Evolutionary conservation across 2,329 filamentous ascomycete species (phyloP).

Genomic region (Talaromyces islandicus): DNA sequence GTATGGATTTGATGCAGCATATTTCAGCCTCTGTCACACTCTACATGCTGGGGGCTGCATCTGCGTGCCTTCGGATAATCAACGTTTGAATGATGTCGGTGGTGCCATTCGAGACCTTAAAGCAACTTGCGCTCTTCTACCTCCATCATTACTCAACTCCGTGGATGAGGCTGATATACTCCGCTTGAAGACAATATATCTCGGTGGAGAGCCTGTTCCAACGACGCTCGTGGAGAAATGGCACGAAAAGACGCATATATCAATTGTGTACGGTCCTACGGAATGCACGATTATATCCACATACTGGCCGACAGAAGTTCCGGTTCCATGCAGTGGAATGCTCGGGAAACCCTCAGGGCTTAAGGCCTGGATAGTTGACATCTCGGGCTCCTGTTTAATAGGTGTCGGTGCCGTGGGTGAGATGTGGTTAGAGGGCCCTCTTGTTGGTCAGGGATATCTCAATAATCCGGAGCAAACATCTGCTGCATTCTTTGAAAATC

Average conservation of each 20-base stretch:
- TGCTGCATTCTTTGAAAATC: conserved; percentile 8
- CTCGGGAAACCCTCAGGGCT: conserved; percentile 29
- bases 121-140: neutral
- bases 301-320: conserved; percentile 21
- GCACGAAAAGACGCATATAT: conserved; percentile 27
- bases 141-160: conserved; percentile 1
- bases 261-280: conserved; percentile 41
- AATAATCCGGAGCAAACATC: conserved; percentile 1
- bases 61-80: conserved; percentile 1
- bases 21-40: conserved; percentile 4
- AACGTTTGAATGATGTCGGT: conserved; percentile 3
- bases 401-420: conserved; percentile 34
- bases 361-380: conserved; percentile 23
- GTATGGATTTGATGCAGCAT: conserved; percentile 7
- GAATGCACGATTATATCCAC: conserved; percentile 34
- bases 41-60: conserved; percentile 6
- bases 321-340: conserved; percentile 27
- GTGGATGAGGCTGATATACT: neutral
- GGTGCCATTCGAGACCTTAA: neutral
- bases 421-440: conserved; percentile 2
- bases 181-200: neutral
- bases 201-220: conserved; percentile 4
- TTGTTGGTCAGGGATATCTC: conserved; percentile 1
- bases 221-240: conserved; percentile 22
- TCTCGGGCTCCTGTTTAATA: neutral